Percentiles rank a stretch among this genome's conserved stretches.
phyloP scores from a whole-genome alignment of 2,329 filamentous ascomycete species.

The Ceratocystis lukuohia region DNA sequence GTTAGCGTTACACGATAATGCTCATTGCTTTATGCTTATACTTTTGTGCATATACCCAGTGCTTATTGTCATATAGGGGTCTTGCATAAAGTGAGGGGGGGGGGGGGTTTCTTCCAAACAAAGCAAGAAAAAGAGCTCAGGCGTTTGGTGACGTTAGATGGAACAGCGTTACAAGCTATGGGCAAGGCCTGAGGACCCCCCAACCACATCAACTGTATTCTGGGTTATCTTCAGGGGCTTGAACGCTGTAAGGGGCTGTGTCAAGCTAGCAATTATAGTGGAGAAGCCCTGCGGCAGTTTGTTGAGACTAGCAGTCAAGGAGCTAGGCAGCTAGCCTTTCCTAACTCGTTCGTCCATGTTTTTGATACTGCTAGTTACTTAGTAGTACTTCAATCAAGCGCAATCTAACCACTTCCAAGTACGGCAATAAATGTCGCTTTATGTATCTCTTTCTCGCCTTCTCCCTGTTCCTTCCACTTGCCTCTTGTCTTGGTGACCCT shows the following conservation, averaged over 20 bases:
- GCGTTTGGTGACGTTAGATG: background rate
- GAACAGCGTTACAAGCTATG: background rate
- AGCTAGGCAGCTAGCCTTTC: background rate
- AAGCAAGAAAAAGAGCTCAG: background rate
- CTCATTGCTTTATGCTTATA: background rate
- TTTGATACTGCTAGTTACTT: too few relatives aligned
- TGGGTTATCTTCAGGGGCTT: background rate
- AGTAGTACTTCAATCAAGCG: background rate
- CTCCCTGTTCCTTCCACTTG: background rate
- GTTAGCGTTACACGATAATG: background rate
- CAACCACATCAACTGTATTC: background rate
- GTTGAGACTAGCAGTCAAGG: background rate
- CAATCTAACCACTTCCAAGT: background rate
- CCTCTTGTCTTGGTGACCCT: background rate
- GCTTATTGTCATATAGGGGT: background rate
- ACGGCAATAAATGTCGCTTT: background rate
- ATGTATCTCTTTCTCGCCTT: background rate
- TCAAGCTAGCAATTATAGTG: background rate
- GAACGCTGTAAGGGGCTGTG: background rate
- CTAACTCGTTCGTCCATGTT: background rate
- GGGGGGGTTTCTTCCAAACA: background rate
- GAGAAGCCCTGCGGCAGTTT: background rate
- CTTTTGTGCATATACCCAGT: background rate
- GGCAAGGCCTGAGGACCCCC: background rate
- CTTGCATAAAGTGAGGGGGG: background rate